phyloP scores from a whole-genome alignment of 345 rosid species.

The Gossypium australe region DNA sequence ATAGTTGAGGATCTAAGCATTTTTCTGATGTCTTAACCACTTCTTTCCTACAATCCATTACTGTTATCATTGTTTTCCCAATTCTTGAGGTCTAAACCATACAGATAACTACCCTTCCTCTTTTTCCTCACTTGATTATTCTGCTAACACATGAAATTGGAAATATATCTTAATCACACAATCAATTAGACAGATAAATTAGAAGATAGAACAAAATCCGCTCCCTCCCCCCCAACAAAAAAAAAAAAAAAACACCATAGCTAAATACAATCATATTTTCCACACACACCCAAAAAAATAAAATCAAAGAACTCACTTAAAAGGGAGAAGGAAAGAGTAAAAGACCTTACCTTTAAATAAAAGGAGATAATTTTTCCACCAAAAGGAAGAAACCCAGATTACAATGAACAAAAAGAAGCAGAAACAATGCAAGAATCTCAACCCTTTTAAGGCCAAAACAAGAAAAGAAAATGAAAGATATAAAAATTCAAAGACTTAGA shows the following conservation, averaged over 20 bases:
- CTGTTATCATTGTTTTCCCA: slow-evolving; percentile 30
- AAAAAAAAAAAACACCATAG: neutral
- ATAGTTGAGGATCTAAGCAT: slow-evolving; percentile 80
- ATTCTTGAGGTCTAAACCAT: neutral
- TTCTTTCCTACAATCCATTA: slow-evolving; percentile 42
- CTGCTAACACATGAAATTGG: slow-evolving; percentile 16
- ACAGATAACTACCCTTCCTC: slow-evolving; percentile 3
- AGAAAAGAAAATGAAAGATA: neutral
- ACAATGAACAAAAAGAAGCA: neutral
- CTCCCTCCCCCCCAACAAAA: too few species aligned
- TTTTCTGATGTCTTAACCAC: slow-evolving; percentile 41
- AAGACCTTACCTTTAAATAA: slow-evolving; percentile 4
- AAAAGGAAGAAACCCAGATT: slow-evolving; percentile 6
- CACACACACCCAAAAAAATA: too few species aligned
- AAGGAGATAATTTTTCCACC: slow-evolving; percentile 5
- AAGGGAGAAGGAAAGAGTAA: neutral
- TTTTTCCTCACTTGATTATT: neutral
- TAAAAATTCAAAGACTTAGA: neutral
- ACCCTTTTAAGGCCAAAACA: neutral
- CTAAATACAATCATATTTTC: neutral
- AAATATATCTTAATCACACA: too few species aligned
- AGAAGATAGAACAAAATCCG: neutral
- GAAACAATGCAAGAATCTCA: neutral
- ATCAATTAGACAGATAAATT: neutral
- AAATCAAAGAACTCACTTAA: neutral